Evolutionary conservation across 2,329 filamentous ascomycete genomes (phyloP), one percentile per base, ranked within the genome.

Genomic region (Phaeosphaeriaceae sp.): DNA sequence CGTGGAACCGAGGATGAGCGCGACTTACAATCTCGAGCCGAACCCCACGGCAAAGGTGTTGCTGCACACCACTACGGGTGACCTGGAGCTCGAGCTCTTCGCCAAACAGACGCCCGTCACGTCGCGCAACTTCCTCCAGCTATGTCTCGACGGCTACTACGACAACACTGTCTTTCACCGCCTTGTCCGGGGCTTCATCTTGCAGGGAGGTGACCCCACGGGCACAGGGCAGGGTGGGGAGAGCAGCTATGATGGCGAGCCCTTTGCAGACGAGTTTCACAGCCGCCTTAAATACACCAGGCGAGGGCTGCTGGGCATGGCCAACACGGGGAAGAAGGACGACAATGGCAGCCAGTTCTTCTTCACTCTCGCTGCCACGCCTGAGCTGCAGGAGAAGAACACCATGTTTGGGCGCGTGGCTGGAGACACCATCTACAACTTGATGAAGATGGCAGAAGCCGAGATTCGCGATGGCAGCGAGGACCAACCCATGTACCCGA

Each of bases 301-400:
- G 48, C 85, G 95, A 59, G 95, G 95, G 0, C 80, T 98, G 68
- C 79, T 99, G 68, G 95, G 91, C n/a, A 97, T 98, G 93, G 95
- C 95, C 25, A 98, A 98, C 77, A 90, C 91, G 60, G 89, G 93
- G 47, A 81, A 80, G 51, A 85, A 86, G 27, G 84, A 93, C 70
- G 91, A 91, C 54, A 98, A 98, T 80, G 91, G 92, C 33, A 97
- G 92, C 76, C 95, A 99, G 78, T 98, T 98, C 83, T 99, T 99
- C 81, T 89, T 99, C 61, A 98, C 95, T 0, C 80, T 99, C 53
- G 93, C 88, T 62, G 83, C 83, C 54, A 93, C 93, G 22, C 89
- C 92, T 24, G 93, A 98, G 81, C 77, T 99, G 71, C 92, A 90
- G 67, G 91, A 90, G 51, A 92, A 91, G 79, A 97, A 97, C 77